phyloP scores from a whole-genome alignment of 2,329 filamentous ascomycete species.

The Verticillium dahliae region DNA sequence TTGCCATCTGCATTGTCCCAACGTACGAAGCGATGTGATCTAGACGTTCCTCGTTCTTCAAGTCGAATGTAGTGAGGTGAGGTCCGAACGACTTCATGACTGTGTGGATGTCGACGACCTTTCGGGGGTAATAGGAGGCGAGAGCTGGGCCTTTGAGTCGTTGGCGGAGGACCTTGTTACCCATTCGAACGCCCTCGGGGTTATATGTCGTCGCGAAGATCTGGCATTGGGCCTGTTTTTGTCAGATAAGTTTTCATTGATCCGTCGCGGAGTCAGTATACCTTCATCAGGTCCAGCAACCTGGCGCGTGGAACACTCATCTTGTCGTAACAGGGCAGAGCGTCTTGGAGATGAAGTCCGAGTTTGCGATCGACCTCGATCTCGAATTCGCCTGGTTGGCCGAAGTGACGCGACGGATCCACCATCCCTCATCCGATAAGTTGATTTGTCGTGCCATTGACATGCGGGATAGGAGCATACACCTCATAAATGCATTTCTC shows the following conservation, averaged over 20 bases:
- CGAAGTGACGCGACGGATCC: not conserved
- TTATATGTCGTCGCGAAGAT: slow-evolving; percentile 92
- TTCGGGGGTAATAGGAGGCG: slow-evolving; percentile 82
- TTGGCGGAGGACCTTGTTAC: slow-evolving; percentile 89
- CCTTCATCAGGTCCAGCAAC: slow-evolving; percentile 72
- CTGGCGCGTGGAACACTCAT: slow-evolving; percentile 58
- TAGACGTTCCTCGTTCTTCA: slow-evolving; percentile 71
- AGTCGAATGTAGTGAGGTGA: slow-evolving; percentile 63
- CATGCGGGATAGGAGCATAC: not conserved
- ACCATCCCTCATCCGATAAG: not conserved
- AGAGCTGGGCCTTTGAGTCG: slow-evolving; percentile 77
- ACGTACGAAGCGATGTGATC: slow-evolving; percentile 64
- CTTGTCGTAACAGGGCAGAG: slow-evolving; percentile 28
- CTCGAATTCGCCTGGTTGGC: not conserved
- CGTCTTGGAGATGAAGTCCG: slow-evolving; percentile 15
- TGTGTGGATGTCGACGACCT: slow-evolving; percentile 63
- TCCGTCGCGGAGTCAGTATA: slow-evolving; percentile 23
- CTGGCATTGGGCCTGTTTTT: slow-evolving; percentile 70
- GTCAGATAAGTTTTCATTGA: not conserved
- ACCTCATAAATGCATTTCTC: not conserved
- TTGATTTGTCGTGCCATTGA: not conserved
- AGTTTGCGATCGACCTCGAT: slow-evolving; percentile 6
- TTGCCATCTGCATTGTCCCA: not conserved
- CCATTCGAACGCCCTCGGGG: slow-evolving; percentile 71
- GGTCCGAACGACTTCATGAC: slow-evolving; percentile 63